Evolutionary conservation across 2,329 filamentous ascomycete species (phyloP).

Genomic region (Bretziella fagacearum): DNA sequence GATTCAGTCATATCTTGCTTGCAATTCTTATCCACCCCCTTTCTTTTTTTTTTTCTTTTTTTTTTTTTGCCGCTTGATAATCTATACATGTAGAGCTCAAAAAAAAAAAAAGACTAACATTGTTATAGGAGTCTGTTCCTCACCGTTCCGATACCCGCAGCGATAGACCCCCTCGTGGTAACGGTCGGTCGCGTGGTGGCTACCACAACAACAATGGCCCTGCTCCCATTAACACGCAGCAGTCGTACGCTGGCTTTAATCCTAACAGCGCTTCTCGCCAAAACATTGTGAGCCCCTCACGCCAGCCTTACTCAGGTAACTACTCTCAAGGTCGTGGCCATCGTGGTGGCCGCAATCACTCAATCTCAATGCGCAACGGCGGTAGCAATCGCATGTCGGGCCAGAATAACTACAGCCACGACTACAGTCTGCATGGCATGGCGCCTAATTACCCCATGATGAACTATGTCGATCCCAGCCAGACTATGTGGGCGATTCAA

Average conservation of each 20-base stretch:
- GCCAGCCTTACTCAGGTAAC: conserved; percentile 11
- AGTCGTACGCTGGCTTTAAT: conserved; percentile 6
- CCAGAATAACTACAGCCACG: conserved; percentile 18
- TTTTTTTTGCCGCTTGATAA: too few species aligned
- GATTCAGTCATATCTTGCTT: too few species aligned
- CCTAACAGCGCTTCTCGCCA: conserved; percentile 10
- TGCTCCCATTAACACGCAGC: conserved; percentile 16
- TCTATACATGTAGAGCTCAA: too few species aligned
- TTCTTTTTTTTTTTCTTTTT: too few species aligned
- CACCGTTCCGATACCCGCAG: conserved; percentile 23
- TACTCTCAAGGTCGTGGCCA: conserved; percentile 10
- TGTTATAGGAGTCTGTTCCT: conserved; percentile 10
- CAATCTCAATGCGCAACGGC: conserved; percentile 25
- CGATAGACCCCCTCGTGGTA: conserved; percentile 26
- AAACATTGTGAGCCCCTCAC: conserved; percentile 14
- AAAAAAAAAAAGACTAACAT: not conserved
- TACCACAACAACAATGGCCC: conserved; percentile 20
- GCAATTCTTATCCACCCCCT: too few species aligned
- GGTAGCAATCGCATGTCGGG: conserved; percentile 19
- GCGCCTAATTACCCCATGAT: conserved; percentile 17
- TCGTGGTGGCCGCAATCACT: conserved; percentile 20
- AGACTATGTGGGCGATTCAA: conserved; percentile 23
- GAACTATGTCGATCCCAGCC: conserved; percentile 14
- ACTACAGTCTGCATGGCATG: conserved; percentile 27
- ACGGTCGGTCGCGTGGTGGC: conserved; percentile 29